Evolutionary conservation across 1,284 basidiomycete species (phyloP), one percentile per base, ranked within the genome.

Genomic region (Ceratobasidium sp.): DNA sequence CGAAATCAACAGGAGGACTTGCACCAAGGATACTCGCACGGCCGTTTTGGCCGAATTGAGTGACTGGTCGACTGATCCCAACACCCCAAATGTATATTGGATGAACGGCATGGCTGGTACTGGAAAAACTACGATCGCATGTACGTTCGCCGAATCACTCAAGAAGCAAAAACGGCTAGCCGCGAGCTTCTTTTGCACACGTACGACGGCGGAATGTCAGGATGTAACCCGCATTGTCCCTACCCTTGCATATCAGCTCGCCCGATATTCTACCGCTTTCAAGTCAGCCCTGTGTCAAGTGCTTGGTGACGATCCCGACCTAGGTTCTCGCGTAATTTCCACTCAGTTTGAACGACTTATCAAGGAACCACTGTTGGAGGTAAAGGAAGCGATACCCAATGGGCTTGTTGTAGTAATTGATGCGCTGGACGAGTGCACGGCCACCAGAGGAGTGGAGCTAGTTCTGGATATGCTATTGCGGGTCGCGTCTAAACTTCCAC

Each of bases 41-140:
- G 49, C n/a, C 7, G 27, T 50, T 25, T 15, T 50, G 6, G 6
- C 4, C 20, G 49, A 50, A 25, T 15, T 50, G 20, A 13, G 27
- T 15, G 27, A 29, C 13, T 50, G 49, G 49, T 20, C 49, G 6
- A 13, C 5, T 25, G 27, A 50, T 27, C 49, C 15, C 7, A 25
- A 50, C 4, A 25, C 8, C 15, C 20, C 49, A 15, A 50, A 25
- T 25, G 27, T 50, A 5, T 50, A 50, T 25, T 50, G 49, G 49
- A 20, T 50, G 49, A 50, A 29, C 22, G 56, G 56, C 40, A 58
- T 42, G 62, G 50, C 47, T 54, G 22, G 45, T 45, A 38, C 45
- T 54, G 49, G 49, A 13, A 50, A 50, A 29, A 50, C 49, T 5
- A 50, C 49, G 6, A 17, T 50, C 12, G 49, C 49, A 25, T 50